Evolutionary conservation across 2,329 filamentous ascomycete genomes (phyloP).

Genomic region (Phoma herbarum): DNA sequence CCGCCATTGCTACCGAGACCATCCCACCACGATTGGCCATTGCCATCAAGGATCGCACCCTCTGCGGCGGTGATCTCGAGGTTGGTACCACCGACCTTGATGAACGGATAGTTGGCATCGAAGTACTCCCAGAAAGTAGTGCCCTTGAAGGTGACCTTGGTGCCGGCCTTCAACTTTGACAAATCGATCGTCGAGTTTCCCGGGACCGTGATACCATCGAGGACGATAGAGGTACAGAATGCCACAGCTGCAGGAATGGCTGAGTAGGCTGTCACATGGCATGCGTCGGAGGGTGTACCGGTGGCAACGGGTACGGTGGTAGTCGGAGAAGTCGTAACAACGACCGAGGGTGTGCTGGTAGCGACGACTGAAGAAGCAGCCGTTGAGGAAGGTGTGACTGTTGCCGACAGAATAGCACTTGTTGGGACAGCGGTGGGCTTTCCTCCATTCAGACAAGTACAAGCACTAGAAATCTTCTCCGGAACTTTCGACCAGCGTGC

Average conservation of each 20-base stretch:
- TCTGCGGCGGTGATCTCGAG: conserved; percentile 67
- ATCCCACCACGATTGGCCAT: conserved; percentile 58
- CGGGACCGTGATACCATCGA: conserved; percentile 65
- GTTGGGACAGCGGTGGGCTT: conserved; percentile 13
- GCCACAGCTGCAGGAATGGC: conserved; percentile 25
- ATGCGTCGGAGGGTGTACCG: conserved; percentile 18
- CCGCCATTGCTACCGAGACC: conserved; percentile 57
- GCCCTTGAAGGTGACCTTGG: conserved; percentile 69
- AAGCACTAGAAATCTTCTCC: conserved; percentile 23
- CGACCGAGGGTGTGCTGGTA: not conserved
- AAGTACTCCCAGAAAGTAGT: conserved; percentile 58
- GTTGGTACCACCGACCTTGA: conserved; percentile 66
- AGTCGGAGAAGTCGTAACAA: not conserved
- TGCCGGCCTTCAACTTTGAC: conserved; percentile 62
- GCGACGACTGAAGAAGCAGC: not conserved
- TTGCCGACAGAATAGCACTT: conserved; percentile 5
- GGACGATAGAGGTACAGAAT: conserved; percentile 63
- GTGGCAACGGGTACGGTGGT: conserved; percentile 3
- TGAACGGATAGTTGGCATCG: conserved; percentile 60
- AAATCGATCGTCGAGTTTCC: conserved; percentile 67
- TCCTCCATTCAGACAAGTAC: conserved; percentile 20
- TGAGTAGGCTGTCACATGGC: conserved; percentile 34
- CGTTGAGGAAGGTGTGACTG: no score
- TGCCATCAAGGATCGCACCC: conserved; percentile 62
- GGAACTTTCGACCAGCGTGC: conserved; percentile 22